A percentile compares a stretch with the other conserved stretches of the same genome.
Conservation (phyloP, 164 flowering plant genomes). For the Nymphaea thermarum region DNA sequence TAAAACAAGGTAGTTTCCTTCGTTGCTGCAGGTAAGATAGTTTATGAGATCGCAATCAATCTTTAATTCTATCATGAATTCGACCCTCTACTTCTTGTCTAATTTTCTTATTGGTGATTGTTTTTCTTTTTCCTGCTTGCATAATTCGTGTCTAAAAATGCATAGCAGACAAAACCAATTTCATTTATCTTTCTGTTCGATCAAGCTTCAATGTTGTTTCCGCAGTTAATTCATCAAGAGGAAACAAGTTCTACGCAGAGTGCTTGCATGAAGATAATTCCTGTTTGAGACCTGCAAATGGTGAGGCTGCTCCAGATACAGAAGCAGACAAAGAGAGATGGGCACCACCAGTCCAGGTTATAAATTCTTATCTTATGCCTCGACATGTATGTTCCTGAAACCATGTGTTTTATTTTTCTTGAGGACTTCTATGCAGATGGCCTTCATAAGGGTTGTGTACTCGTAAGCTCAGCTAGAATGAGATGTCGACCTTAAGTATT, state of each 20-base stretch:
- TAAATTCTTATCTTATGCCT: too few species aligned
- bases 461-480: too few species aligned
- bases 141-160: too few species aligned
- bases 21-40: too few species aligned
- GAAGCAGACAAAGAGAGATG: slow-evolving; percentile 40
- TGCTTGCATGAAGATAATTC: slow-evolving; percentile 17
- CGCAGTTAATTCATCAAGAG: slow-evolving; percentile 48
- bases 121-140: background rate
- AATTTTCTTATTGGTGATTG: background rate
- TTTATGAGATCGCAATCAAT: too few species aligned
- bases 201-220: background rate
- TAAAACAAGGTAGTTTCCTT: too few species aligned
- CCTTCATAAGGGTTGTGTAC: background rate
- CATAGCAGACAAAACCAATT: background rate
- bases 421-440: background rate
- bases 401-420: background rate
- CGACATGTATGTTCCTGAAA: background rate
- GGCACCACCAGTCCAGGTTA: slow-evolving; percentile 46
- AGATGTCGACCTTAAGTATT: too few species aligned
- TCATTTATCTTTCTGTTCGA: background rate
- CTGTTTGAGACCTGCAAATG: slow-evolving; percentile 41
- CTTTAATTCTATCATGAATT: too few species aligned
- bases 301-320: slow-evolving; percentile 44
- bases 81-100: background rate
- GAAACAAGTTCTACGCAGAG: slow-evolving; percentile 49